These are phyloP conservation scores for Cutaneotrichosporon cyanovorans DNA, from an alignment of 1,284 basidiomycete genomes.

Conservation along the genomic window DNA sequence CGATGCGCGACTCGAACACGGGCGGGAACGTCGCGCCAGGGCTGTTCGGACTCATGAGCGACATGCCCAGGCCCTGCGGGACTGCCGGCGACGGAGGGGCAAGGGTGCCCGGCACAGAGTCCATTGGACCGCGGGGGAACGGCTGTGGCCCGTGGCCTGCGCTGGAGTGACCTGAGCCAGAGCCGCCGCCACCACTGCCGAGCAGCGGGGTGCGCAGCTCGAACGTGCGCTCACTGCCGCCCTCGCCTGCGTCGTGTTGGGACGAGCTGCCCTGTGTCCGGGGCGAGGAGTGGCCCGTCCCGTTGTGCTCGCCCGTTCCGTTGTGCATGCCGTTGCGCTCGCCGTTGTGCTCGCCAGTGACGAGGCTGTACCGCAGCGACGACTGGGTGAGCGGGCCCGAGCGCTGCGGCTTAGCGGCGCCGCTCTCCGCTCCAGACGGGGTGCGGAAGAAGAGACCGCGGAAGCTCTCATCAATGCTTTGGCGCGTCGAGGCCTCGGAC, in stretches of 20 bases:
- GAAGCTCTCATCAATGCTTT: conserved; percentile 14
- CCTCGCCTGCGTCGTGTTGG: not conserved
- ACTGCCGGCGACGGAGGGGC: not conserved
- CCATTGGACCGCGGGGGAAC: not conserved
- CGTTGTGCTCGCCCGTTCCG: too few species aligned
- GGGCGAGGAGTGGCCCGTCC: too few species aligned
- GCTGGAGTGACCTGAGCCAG: not conserved
- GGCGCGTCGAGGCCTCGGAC: conserved; percentile 9
- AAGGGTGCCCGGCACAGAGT: not conserved
- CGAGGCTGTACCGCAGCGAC: too few species aligned
- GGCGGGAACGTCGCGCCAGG: not conserved
- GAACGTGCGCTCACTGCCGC: conserved; percentile 21
- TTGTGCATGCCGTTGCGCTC: too few species aligned
- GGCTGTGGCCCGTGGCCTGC: not conserved
- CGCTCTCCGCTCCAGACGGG: conserved; percentile 8
- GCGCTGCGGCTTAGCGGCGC: too few species aligned
- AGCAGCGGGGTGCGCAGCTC: conserved; percentile 26
- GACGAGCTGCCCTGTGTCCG: too few species aligned
- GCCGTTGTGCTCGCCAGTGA: too few species aligned
- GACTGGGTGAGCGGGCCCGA: too few species aligned
- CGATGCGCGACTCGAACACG: not conserved
- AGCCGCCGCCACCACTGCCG: not conserved
- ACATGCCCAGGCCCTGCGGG: not conserved
- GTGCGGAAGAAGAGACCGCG: conserved; percentile 41
- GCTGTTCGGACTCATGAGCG: not conserved